These are phyloP conservation scores for Aphanomyces cochlioides DNA, from an alignment of 352 stramenopile species.

Conservation along the genomic window DNA sequence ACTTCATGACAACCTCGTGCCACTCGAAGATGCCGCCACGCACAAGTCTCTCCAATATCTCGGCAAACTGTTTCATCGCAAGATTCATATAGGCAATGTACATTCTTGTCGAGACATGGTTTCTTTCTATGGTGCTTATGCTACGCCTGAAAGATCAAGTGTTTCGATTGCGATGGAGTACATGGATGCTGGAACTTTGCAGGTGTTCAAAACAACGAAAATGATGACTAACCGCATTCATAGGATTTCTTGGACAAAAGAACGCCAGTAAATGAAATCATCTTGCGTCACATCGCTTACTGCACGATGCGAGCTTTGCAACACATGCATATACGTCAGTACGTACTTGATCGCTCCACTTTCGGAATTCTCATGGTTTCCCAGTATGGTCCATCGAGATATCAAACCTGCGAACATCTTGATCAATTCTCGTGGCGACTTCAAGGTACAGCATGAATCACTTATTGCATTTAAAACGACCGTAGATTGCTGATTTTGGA, in stretches of 20 bases:
- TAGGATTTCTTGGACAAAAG: conserved; percentile 24
- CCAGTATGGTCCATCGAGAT: conserved; percentile 81
- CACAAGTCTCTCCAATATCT: conserved; percentile 24
- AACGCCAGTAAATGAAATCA: conserved; percentile 46
- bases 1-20: conserved; percentile 76
- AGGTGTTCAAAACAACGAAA: conserved; percentile 43
- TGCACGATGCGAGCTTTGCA: conserved; percentile 77
- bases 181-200: conserved; percentile 88
- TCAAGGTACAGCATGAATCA: conserved; percentile 50
- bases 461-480: not conserved
- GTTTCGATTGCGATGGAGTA: conserved; percentile 91
- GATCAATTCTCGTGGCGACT: conserved; percentile 76
- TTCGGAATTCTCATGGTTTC: not conserved
- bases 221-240: conserved; percentile 9
- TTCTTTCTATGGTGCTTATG: conserved; percentile 86
- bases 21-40: conserved; percentile 42
- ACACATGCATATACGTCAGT: conserved; percentile 80
- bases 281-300: conserved; percentile 73
- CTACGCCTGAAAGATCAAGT: conserved; percentile 60
- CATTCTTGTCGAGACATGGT: conserved; percentile 74
- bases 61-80: conserved; percentile 27
- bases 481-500: conserved; percentile 74
- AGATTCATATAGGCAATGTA: conserved; percentile 16
- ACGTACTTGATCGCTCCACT: conserved; percentile 7
- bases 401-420: conserved; percentile 90